phyloP scores from a whole-genome alignment of 108 stramenopile genomes.

The Cyclostephanos tholiformis region DNA sequence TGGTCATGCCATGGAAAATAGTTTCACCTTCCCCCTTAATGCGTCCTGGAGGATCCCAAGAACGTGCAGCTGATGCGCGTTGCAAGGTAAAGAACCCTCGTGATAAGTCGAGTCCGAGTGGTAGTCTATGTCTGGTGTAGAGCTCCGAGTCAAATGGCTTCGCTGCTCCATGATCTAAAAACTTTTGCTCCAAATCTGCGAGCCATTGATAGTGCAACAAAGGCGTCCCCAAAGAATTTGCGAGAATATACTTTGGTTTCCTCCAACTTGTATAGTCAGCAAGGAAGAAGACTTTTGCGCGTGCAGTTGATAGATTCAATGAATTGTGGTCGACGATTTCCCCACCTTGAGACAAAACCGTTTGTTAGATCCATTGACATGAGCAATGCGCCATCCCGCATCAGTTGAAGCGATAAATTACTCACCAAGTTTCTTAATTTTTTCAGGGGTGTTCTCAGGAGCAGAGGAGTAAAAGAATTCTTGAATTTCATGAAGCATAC shows the following conservation, averaged over 20 bases:
- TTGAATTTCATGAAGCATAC: background rate
- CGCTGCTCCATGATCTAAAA: slow-evolving; percentile 15
- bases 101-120: slow-evolving; percentile 41
- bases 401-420: background rate
- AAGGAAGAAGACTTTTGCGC: slow-evolving; percentile 22
- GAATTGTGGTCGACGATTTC: slow-evolving; percentile 6
- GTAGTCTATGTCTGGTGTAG: slow-evolving; percentile 38
- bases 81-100: slow-evolving; percentile 28
- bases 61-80: slow-evolving; percentile 40
- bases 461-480: slow-evolving; percentile 5
- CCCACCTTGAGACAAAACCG: background rate
- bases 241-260: slow-evolving; percentile 42
- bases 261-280: slow-evolving; percentile 25
- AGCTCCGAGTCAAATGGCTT: slow-evolving; percentile 40
- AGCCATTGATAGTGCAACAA: slow-evolving; percentile 48
- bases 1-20: slow-evolving; percentile 42
- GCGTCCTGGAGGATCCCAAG: slow-evolving; percentile 39
- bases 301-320: background rate
- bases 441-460: slow-evolving; percentile 3
- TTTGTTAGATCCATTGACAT: background rate
- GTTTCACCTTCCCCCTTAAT: slow-evolving; percentile 9
- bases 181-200: slow-evolving; percentile 28
- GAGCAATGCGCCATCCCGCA: no score
- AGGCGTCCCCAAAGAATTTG: slow-evolving; percentile 39
- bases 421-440: slow-evolving; percentile 26